phyloP scores from a whole-genome alignment of 2,329 filamentous ascomycete genomes.

The Neopestalotiopsis sp. region DNA sequence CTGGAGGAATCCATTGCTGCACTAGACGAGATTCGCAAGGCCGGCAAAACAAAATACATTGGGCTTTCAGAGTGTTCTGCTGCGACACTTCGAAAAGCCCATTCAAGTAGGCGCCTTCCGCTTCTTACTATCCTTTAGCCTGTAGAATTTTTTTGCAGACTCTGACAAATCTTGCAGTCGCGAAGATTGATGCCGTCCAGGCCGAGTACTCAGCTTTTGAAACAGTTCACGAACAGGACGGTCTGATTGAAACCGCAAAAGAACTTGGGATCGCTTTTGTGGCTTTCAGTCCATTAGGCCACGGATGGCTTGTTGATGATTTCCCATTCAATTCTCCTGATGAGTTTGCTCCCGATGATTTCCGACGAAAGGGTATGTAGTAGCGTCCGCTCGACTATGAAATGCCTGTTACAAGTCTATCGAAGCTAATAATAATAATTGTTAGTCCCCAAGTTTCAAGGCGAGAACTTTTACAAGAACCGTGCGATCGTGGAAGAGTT shows the following conservation, averaged over 20 bases:
- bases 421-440: too few relatives aligned
- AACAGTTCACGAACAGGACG: constrained; percentile 53
- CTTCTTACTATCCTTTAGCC: too few relatives aligned
- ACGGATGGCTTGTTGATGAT: constrained; percentile 53
- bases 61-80: constrained; percentile 56
- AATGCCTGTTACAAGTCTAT: constrained; percentile 20
- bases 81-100: constrained; percentile 54
- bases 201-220: constrained; percentile 57
- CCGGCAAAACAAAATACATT: constrained; percentile 59
- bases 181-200: constrained; percentile 56
- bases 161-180: constrained; percentile 35
- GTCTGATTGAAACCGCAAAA: constrained; percentile 48
- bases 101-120: constrained; percentile 39
- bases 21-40: constrained; percentile 46
- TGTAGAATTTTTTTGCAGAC: constrained; percentile 34
- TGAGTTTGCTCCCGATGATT: constrained; percentile 50
- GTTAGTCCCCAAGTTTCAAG: constrained; percentile 42
- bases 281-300: constrained; percentile 47
- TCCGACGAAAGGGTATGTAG: constrained; percentile 43
- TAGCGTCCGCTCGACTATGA: constrained; percentile 24
- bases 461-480: constrained; percentile 52
- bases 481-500: constrained; percentile 46
- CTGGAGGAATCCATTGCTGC: constrained; percentile 53
- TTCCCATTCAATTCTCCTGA: constrained; percentile 48
- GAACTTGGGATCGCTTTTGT: constrained; percentile 52